Evolutionary conservation across 2,329 filamentous ascomycete species (phyloP), one percentile per base, ranked within the genome.

Genomic region (Diplodia seriata): DNA sequence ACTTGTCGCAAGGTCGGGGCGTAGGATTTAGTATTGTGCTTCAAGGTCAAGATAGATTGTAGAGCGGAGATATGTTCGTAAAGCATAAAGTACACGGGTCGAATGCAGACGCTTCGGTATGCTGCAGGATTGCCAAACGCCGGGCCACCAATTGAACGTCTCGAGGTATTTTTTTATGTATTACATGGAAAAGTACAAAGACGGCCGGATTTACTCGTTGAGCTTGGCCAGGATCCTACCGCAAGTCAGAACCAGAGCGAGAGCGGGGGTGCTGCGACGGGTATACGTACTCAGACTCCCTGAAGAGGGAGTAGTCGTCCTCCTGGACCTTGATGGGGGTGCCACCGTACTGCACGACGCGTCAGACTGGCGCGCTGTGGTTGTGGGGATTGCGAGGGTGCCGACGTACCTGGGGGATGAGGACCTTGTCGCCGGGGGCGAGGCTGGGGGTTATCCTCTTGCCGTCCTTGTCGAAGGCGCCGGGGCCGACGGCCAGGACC

Each of bases 241-340:
- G 29, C n/a, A 9, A 40, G 64, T 70, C 49, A 70, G 57, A 38
- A 54, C 38, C 68, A 51, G 15, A 33, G 55, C 11, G 40, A 3
- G 26, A 62, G 51, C 33, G 12, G 40, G 31, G 49, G n/a, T 47
- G 43, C n/a, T 9, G 43, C 43, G 43, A 29, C 29, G 36, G 14
- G 20, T 33, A 64, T 29, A 91, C 94, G 84, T 90, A 98, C 94
- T 99, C 95, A 85, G 93, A 91, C 83, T 99, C 95, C 77, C 95
- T 89, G 91, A 97, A 99, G 72, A 99, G 89, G 72, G 91, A 89
- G 86, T 89, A 98, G 85, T 99, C 95, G 74, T 98, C 93, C 76
- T 99, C 94, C 74, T 94, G 95, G 74, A 98, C 92, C 89, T 98
- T 98, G 81, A 99, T 90, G 72, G 94, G 91, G 78, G 91, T 95